These are phyloP conservation scores for Thecaphora frezii DNA, from an alignment of 1,284 basidiomycete genomes.

Conservation along the genomic window DNA sequence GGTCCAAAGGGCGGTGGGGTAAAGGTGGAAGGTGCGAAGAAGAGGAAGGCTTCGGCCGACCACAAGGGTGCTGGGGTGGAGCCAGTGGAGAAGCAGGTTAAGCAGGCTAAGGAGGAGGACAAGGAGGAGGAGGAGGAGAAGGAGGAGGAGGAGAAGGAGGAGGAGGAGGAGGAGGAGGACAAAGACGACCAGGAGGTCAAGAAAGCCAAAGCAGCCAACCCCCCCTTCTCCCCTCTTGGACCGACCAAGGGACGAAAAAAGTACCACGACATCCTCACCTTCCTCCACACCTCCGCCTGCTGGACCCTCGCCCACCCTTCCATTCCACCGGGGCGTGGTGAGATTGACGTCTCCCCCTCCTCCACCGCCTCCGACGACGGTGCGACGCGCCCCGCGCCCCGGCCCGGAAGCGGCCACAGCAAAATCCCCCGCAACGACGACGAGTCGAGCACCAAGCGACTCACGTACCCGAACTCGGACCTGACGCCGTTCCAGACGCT, in stretches of 20 bases:
- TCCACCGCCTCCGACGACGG: conserved; percentile 6
- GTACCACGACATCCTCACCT: conserved; percentile 17
- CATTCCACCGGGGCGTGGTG: conserved; percentile 16
- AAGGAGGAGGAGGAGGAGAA: not conserved
- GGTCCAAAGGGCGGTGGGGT: no score
- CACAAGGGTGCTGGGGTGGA: no score
- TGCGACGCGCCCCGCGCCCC: conserved; percentile 14
- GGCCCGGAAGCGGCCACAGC: conserved; percentile 8
- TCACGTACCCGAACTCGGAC: conserved; percentile 29
- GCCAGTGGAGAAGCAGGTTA: no score
- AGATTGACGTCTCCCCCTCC: conserved; percentile 13
- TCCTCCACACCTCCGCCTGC: conserved; percentile 19
- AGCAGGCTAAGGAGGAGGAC: no score
- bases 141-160: not conserved
- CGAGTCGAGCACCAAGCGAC: conserved; percentile 9
- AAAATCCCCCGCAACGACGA: conserved; percentile 6
- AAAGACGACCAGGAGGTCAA: not conserved
- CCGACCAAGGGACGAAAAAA: no score
- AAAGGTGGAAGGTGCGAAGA: no score
- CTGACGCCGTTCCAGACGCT: conserved; percentile 35
- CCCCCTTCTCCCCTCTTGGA: no score
- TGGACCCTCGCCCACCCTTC: conserved; percentile 24
- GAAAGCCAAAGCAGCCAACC: not conserved
- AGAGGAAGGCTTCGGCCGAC: no score
- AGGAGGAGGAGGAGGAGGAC: not conserved